These are phyloP conservation scores for Hygrocybe punicea DNA, from an alignment of 768 basidiomycete species.

Conservation along the genomic window DNA sequence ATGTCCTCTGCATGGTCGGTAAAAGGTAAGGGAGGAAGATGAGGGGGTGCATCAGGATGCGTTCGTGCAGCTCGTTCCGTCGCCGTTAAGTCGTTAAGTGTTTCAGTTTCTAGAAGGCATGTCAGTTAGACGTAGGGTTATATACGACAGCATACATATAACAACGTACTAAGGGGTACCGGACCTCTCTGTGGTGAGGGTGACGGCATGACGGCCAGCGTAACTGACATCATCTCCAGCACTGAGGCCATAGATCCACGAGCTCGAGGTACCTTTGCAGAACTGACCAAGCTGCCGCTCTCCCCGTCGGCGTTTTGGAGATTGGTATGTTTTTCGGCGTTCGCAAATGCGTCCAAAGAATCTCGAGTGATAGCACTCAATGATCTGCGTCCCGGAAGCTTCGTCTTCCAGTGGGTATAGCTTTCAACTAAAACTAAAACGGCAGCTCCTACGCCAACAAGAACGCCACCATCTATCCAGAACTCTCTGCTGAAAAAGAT, in stretches of 20 bases:
- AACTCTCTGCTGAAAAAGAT: constrained; percentile 62
- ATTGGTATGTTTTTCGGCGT: constrained; percentile 39
- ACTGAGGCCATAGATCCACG: constrained; percentile 79
- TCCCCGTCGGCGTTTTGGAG: constrained; percentile 46
- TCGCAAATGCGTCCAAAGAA: constrained; percentile 53
- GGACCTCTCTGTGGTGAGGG: constrained; percentile 53
- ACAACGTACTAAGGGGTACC: constrained; percentile 62
- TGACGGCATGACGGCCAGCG: constrained; percentile 70
- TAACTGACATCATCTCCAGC: constrained; percentile 80
- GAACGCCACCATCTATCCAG: constrained; percentile 69
- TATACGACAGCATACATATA: constrained; percentile 4
- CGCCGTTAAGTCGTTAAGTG: constrained; percentile 73
- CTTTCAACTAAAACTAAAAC: constrained; percentile 59
- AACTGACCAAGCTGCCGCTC: constrained; percentile 47
- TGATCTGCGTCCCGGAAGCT: constrained; percentile 46
- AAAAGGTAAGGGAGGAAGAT: constrained; percentile 64
- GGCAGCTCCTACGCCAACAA: constrained; percentile 52
- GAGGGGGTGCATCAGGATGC: constrained; percentile 73
- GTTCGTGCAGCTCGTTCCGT: constrained; percentile 77
- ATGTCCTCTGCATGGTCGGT: constrained; percentile 75
- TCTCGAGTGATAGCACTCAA: constrained; percentile 55
- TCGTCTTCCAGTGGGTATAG: constrained; percentile 51
- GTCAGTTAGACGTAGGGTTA: constrained; percentile 6
- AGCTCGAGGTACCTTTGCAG: constrained; percentile 39
- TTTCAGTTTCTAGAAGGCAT: constrained; percentile 58